Evolutionary conservation across 257 asterid species (phyloP).

Genomic region (Solanum verrucosum): DNA sequence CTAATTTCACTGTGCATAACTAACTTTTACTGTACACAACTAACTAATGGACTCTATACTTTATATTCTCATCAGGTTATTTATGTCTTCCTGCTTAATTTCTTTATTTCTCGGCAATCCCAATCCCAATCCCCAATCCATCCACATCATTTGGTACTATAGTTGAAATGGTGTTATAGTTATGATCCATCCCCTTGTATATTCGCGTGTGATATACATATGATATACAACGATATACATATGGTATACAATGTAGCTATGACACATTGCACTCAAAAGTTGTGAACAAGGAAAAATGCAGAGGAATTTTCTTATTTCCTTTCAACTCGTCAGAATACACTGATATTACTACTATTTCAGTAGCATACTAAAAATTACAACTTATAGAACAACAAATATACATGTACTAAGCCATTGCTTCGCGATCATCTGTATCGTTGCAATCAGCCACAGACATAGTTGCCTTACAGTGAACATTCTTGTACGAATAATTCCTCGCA

Average conservation of each 20-base stretch:
- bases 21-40: too few species aligned
- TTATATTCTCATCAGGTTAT: too few species aligned
- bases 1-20: too few species aligned
- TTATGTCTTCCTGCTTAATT: not conserved
- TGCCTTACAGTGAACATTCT: conserved; percentile 36
- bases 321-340: not conserved
- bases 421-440: not conserved
- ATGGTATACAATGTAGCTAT: not conserved
- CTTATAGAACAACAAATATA: not conserved
- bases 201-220: not conserved
- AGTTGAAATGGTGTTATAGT: not conserved
- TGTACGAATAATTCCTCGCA: conserved; percentile 53
- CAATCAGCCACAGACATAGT: not conserved
- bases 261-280: not conserved
- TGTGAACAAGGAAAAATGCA: not conserved
- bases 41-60: too few species aligned
- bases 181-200: not conserved
- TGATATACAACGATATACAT: not conserved
- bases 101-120: not conserved
- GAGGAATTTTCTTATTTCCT: not conserved
- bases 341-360: not conserved
- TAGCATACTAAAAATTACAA: not conserved
- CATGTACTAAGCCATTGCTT: not conserved
- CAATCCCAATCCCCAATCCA: not conserved
- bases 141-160: not conserved